Evolutionary conservation across 163 green algal genomes (phyloP), one percentile per base, ranked within the genome.

Genomic region (Chloroidium sp.): DNA sequence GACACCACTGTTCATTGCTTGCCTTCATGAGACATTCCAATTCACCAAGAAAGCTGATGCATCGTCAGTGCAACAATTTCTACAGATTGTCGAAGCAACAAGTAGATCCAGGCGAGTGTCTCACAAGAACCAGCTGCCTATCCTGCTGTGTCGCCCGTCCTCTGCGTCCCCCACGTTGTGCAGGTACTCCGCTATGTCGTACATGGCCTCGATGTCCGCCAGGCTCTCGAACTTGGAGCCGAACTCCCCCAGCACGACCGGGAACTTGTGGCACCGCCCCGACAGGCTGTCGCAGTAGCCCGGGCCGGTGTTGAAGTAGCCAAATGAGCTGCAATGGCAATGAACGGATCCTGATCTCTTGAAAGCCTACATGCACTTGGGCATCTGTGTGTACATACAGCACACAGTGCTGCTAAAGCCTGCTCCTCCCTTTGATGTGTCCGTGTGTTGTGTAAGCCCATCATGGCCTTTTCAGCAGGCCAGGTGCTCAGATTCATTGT

Each of bases 111-210:
- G 78, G 69, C 87, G 87, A 82, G 83, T 87, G 14, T 75, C 80
- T 83, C 85, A 89, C 81, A 80, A 89, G 78, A 89, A 87, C 13
- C 75, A 74, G 72, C 79, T 78, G 58, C 68, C 59, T 1, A 85
- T 78, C 13, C 6, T 10, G 14, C 81, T 84, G 74, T 88, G 85
- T 36, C 74, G 78, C 62, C 78, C 79, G 72, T 88, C 84, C 36
- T 76, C 74, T 6, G 82, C 82, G 59, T 36, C 64, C 64, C 79
- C 82, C 36, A 69, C 69, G 69, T 83, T 86, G 67, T n/a, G 79
- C 6, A 86, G 68, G 64, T 78, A 85, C 4, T 13, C 59, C 2
- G 76, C 72, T 36, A 84, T 76, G 62, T 84, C 79, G 36, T 67
- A 6, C 76, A 86, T 83, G 67, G 61, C 67, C 59, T 78, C 67